phyloP scores from a whole-genome alignment of 352 stramenopile genomes.

The Phytophthora capsici region DNA sequence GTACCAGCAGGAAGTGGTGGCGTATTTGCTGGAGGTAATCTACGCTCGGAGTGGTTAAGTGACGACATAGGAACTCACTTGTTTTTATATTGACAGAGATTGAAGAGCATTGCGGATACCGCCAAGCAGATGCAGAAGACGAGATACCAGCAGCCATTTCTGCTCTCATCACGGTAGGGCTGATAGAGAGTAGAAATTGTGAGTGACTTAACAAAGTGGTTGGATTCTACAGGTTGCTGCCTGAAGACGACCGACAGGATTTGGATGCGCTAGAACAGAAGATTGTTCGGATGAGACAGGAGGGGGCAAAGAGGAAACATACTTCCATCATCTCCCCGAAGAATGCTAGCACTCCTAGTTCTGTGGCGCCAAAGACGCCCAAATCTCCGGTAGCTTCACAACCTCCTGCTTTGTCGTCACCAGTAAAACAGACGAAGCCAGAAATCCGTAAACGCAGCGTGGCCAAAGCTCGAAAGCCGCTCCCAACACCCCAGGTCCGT shows the following conservation, averaged over 20 bases:
- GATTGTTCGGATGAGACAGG: constrained; percentile 34
- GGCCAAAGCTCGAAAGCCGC: constrained; percentile 17
- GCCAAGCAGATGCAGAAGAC: constrained; percentile 83
- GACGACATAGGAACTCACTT: neutral
- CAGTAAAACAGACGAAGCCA: constrained; percentile 17
- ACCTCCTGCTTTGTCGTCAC: constrained; percentile 5
- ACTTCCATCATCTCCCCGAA: constrained; percentile 3
- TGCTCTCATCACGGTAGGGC: constrained; percentile 61
- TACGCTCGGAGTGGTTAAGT: too few species aligned
- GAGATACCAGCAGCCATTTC: constrained; percentile 67
- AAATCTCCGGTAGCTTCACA: constrained; percentile 10
- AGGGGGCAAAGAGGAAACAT: constrained; percentile 35
- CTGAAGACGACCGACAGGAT: constrained; percentile 59
- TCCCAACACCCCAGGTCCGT: constrained; percentile 14
- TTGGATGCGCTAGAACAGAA: constrained; percentile 61
- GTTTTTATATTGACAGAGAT: constrained; percentile 37
- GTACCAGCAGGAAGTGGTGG: constrained; percentile 75
- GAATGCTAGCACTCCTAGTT: neutral
- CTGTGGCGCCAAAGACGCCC: constrained; percentile 11
- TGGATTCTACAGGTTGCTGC: constrained; percentile 49
- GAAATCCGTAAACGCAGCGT: constrained; percentile 14
- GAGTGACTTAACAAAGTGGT: neutral
- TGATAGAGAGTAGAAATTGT: neutral
- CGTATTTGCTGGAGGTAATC: constrained; percentile 70
- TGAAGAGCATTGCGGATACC: constrained; percentile 66